Percentiles rank a stretch among this genome's conserved stretches.
Conservation (phyloP, 345 rosid genomes). For the Brassica rapa region DNA sequence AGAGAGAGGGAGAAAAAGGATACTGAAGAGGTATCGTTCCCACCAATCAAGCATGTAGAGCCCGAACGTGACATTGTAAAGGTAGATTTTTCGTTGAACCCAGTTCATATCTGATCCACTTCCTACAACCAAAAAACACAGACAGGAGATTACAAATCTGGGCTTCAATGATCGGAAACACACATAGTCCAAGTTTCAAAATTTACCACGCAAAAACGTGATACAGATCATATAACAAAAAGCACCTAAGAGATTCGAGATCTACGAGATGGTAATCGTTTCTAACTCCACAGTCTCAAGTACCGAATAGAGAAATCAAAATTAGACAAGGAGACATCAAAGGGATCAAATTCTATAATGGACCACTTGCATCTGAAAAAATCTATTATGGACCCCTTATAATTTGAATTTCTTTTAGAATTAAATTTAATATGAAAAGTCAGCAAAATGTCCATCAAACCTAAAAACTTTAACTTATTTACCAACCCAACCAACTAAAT, state of each 20-base stretch:
- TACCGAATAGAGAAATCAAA: background rate
- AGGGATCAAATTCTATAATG: too few species aligned
- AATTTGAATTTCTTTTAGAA: too few species aligned
- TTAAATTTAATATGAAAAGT: too few species aligned
- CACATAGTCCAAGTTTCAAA: background rate
- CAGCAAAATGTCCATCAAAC: too few species aligned
- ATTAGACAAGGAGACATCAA: background rate
- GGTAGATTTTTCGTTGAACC: slow-evolving; percentile 93
- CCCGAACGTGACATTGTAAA: slow-evolving; percentile 95
- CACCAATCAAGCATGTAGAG: slow-evolving; percentile 99
- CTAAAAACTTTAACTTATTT: too few species aligned
- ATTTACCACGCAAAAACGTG: background rate
- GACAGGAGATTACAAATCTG: background rate
- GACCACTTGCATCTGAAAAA: too few species aligned
- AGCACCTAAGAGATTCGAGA: background rate
- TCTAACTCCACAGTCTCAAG: background rate
- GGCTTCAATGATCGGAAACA: background rate
- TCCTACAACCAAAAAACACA: background rate
- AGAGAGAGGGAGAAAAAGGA: slow-evolving; percentile 45
- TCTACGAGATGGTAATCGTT: too few species aligned
- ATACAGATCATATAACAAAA: too few species aligned
- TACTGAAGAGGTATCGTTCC: slow-evolving; percentile 98
- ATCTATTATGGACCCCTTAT: too few species aligned
- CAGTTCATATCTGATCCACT: slow-evolving; percentile 66
- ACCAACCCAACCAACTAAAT: too few species aligned